Conservation (phyloP, 164 flowering plant genomes). For the Piper longum region DNA sequence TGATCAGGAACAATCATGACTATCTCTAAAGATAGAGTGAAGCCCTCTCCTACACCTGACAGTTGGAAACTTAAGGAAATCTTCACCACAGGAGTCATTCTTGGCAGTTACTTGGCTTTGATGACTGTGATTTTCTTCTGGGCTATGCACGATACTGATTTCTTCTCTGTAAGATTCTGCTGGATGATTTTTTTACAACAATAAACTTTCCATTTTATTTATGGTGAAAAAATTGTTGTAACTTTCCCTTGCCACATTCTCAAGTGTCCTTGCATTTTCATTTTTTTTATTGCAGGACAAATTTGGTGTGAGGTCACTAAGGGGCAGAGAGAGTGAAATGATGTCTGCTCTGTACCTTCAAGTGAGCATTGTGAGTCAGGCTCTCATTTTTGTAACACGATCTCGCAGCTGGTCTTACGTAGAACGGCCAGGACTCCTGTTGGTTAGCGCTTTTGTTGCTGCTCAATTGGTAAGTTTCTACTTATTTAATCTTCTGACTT, state of each 20-base stretch:
- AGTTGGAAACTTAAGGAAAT: conserved; percentile 96
- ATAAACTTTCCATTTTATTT: not conserved
- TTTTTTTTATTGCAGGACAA: conserved; percentile 29
- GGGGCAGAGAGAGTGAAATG: conserved; percentile 34
- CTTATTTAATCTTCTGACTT: not conserved
- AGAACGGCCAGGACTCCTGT: conserved; percentile 81
- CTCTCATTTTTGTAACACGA: conserved; percentile 84
- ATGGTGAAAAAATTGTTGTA: not conserved
- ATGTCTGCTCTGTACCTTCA: conserved; percentile 87
- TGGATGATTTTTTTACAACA: not conserved
- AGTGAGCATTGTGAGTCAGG: conserved; percentile 96
- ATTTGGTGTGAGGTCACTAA: conserved; percentile 40
- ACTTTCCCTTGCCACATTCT: not conserved
- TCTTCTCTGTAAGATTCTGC: conserved; percentile 53
- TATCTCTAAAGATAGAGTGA: conserved; percentile 90
- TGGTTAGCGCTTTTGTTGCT: conserved; percentile 41
- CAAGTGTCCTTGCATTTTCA: not conserved
- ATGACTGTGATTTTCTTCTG: conserved; percentile 94
- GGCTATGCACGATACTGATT: conserved; percentile 51
- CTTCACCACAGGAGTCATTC: conserved; percentile 84
- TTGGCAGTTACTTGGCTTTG: conserved; percentile 81
- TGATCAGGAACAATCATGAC: conserved; percentile 94
- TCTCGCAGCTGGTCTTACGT: conserved; percentile 86
- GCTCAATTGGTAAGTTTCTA: conserved; percentile 69
- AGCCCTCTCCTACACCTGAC: conserved; percentile 94